phyloP scores from a whole-genome alignment of 257 asterid genomes.

The Penstemon eatonii region DNA sequence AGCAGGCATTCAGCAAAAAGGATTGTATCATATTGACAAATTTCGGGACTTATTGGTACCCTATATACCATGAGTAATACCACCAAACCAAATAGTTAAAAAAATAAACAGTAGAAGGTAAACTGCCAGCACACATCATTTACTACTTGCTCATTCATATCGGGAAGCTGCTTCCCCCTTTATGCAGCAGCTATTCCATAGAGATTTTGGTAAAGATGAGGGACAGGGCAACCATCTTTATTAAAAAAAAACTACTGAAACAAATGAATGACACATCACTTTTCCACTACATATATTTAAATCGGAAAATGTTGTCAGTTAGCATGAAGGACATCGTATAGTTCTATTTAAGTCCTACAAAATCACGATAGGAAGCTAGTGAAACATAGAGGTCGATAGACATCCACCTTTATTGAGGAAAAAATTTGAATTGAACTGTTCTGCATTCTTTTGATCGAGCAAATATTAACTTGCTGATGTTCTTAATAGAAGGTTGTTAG shows the following conservation, averaged over 20 bases:
- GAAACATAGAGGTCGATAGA: background rate
- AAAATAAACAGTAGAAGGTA: background rate
- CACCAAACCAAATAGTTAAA: background rate
- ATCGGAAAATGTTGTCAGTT: background rate
- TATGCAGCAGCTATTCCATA: background rate
- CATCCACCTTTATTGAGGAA: too few relatives aligned
- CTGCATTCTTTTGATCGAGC: too few relatives aligned
- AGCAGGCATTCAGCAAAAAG: background rate
- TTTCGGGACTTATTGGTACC: background rate
- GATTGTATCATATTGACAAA: background rate
- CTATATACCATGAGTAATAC: slow-evolving; percentile 10
- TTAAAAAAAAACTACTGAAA: background rate
- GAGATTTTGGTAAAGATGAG: background rate
- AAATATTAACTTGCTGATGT: too few relatives aligned
- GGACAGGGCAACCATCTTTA: background rate
- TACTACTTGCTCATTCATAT: background rate
- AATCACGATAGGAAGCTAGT: background rate
- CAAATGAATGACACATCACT: background rate
- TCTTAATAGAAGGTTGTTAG: too few relatives aligned
- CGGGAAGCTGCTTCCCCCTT: background rate
- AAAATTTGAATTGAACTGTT: too few relatives aligned
- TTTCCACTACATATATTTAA: background rate
- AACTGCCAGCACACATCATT: background rate
- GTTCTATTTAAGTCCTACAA: background rate
- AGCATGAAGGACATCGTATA: background rate